Base-by-base conservation (phyloP, 2,329 filamentous ascomycete species). In the Colletotrichum gigasporum region DNA sequence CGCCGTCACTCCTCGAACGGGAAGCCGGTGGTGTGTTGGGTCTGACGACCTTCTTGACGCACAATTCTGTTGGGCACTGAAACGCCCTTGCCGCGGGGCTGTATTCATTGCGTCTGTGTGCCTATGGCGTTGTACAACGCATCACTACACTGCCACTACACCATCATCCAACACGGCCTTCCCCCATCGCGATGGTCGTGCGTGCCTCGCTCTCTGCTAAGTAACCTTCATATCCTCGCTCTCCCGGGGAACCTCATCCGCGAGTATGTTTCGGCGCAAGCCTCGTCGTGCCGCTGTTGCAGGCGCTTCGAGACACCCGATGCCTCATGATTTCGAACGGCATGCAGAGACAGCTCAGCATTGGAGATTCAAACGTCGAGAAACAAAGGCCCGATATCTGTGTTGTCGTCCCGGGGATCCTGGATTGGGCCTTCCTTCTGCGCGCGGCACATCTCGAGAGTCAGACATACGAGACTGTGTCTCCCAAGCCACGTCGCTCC, bases 31-130 rank as follows among this genome's bases (percentile, higher is more conserved):
- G 73, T 73, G 72, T 75, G 69, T 70, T 68, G 69, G n/a, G 75
- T 74, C 75, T 73, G 75, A 78, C 74, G 72, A 72, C 71, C 71
- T n/a, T n/a, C n/a, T 76, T 67, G 66, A 72, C 71, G 66, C 63
- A 34, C 26, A n/a, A 72, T 76, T 72, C 75, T 73, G 82, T 84
- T 84, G 82, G 82, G 82, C 78, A 82, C 71, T 74, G 78, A 81
- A 75, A 75, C 79, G 77, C 78, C 75, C 63, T 77, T 79, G 71
- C 78, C 78, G 77, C 80, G 77, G 73, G 75, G 74, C 75, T 74
- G 73, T 73, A 74, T 70, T 71, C 68, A 72, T 70, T 72, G 72
- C 69, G 66, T 34, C 26, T 50, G 44, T n/a, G 28, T 14, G 48
- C 28, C 42, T 54, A 50, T 37, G 24, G 22, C 57, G 71, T 75